Conservation (phyloP, 2,329 filamentous ascomycete species). For the Capronia americana region DNA sequence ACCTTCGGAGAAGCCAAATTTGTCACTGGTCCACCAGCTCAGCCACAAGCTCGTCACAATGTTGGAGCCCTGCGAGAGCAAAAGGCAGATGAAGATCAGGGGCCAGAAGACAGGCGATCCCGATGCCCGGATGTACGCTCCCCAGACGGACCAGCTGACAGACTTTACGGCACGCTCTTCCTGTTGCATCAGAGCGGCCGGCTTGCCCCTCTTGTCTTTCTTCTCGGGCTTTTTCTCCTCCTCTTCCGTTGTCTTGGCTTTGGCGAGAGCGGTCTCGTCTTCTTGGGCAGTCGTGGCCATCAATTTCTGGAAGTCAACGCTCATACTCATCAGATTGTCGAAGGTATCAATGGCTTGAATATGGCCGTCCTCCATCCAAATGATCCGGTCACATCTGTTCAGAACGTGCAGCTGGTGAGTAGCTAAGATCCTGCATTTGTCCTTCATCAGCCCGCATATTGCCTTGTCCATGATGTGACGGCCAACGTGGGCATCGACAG, state of each 20-base stretch:
- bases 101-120: slow-evolving; percentile 73
- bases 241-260: slow-evolving; percentile 56
- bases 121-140: slow-evolving; percentile 76
- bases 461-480: slow-evolving; percentile 87
- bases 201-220: slow-evolving; percentile 57
- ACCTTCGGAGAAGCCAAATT: slow-evolving; percentile 70
- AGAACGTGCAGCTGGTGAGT: slow-evolving; percentile 96
- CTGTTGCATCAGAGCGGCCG: slow-evolving; percentile 53
- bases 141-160: slow-evolving; percentile 81
- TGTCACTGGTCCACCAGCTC: slow-evolving; percentile 87
- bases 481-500: slow-evolving; percentile 64
- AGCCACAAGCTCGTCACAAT: slow-evolving; percentile 91
- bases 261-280: slow-evolving; percentile 56
- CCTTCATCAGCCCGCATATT: slow-evolving; percentile 83
- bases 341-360: slow-evolving; percentile 89
- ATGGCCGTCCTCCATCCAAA: slow-evolving; percentile 87
- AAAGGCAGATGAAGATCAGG: slow-evolving; percentile 66
- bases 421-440: slow-evolving; percentile 89
- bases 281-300: slow-evolving; percentile 80
- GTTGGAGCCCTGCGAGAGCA: slow-evolving; percentile 80
- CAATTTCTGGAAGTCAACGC: slow-evolving; percentile 77
- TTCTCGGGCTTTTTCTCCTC: slow-evolving; percentile 55
- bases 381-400: slow-evolving; percentile 85
- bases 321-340: slow-evolving; percentile 80
- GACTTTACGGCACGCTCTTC: slow-evolving; percentile 71